A percentile compares a stretch with the other conserved stretches of the same genome.
These are phyloP conservation scores for Tolypocladium amazonense DNA, from an alignment of 2,329 filamentous ascomycete species.

Conservation along the genomic window DNA sequence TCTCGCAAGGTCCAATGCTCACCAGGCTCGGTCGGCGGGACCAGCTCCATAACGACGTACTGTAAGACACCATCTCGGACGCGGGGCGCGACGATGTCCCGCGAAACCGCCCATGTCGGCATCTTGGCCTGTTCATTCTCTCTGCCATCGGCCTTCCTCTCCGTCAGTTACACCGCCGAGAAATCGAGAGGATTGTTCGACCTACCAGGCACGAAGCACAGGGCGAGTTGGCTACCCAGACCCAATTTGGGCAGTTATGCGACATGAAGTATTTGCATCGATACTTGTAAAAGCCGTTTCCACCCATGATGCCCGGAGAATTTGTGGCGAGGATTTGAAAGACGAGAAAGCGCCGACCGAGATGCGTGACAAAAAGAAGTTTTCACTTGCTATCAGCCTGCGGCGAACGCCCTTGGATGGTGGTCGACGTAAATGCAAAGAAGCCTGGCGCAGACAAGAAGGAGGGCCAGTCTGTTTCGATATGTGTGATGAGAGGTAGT, in stretches of 20 bases:
- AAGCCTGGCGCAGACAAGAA: neutral
- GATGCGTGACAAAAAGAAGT: neutral
- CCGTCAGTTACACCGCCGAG: constrained; percentile 6
- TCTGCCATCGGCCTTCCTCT: constrained; percentile 35
- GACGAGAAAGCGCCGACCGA: no score
- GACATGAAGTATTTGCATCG: constrained; percentile 44
- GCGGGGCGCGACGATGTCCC: constrained; percentile 34
- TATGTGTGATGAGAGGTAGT: neutral
- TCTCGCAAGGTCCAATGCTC: constrained; percentile 27
- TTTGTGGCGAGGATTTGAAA: neutral
- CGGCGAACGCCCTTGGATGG: neutral
- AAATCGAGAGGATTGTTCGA: constrained; percentile 1
- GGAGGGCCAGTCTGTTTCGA: neutral
- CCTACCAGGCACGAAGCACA: constrained; percentile 40
- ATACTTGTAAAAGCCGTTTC: constrained; percentile 39
- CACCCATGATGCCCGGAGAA: constrained; percentile 13
- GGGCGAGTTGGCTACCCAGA: constrained; percentile 39
- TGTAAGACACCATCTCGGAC: constrained; percentile 33
- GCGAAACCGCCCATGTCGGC: constrained; percentile 18
- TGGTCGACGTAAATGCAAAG: neutral
- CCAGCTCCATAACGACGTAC: constrained; percentile 37
- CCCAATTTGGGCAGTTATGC: constrained; percentile 42
- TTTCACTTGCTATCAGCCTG: neutral
- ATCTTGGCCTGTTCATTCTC: constrained; percentile 26
- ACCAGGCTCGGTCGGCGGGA: constrained; percentile 23